A percentile compares a stretch with the other conserved stretches of the same genome.
phyloP scores from a whole-genome alignment of 2,329 filamentous ascomycete genomes.

The Fusarium sarcochroum region DNA sequence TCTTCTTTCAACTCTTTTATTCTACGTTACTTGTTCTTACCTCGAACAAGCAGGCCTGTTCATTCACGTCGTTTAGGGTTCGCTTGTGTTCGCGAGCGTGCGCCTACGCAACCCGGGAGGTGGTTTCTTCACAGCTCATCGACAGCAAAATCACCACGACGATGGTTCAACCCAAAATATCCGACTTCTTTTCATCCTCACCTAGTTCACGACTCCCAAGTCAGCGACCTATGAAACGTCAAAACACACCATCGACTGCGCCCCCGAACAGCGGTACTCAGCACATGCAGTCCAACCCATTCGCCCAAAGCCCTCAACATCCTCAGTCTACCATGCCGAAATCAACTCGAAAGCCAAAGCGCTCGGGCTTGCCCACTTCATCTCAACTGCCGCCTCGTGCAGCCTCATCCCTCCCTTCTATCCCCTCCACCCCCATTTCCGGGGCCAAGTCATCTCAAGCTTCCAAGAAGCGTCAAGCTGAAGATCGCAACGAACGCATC shows the following conservation, averaged over 20 bases:
- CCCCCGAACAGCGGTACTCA: neutral
- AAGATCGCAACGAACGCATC: constrained; percentile 9
- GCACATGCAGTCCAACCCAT: neutral
- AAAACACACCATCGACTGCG: neutral
- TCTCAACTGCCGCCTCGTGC: neutral
- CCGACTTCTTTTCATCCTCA: constrained; percentile 29
- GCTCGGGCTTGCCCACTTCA: neutral
- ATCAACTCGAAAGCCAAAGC: neutral
- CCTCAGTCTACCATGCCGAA: neutral
- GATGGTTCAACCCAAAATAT: constrained; percentile 36
- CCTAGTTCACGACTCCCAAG: constrained; percentile 2
- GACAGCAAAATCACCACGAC: neutral
- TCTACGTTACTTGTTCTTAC: too few species aligned
- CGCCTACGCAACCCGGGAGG: neutral
- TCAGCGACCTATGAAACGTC: neutral
- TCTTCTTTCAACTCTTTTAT: neutral
- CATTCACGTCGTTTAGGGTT: neutral
- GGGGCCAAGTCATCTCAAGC: constrained; percentile 7
- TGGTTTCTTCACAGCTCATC: neutral
- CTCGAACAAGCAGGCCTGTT: neutral
- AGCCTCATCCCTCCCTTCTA: constrained; percentile 1
- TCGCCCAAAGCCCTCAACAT: neutral
- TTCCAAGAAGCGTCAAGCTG: neutral
- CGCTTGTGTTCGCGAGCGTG: neutral
- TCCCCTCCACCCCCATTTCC: constrained; percentile 2